phyloP scores from a whole-genome alignment of 192 early-diverging fungal genomes.

The Geosiphon pyriformis region DNA sequence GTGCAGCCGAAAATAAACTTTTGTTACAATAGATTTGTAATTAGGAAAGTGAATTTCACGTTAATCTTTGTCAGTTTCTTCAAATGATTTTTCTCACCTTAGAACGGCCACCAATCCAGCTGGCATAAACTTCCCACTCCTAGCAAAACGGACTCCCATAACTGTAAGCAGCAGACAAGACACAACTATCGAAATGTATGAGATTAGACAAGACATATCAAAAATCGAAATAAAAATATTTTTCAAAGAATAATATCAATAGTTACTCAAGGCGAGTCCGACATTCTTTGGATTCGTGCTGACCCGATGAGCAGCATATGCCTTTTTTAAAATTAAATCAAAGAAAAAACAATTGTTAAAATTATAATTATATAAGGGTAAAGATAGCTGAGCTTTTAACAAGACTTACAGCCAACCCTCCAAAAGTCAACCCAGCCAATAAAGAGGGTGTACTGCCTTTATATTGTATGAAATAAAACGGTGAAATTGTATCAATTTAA shows the following conservation, averaged over 20 bases:
- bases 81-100: constrained; percentile 25
- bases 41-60: neutral
- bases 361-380: neutral
- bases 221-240: neutral
- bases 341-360: neutral
- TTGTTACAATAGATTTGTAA: neutral
- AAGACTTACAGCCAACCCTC: constrained; percentile 15
- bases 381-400: neutral
- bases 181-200: constrained; percentile 21
- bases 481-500: constrained; percentile 7
- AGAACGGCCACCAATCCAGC: constrained; percentile 37
- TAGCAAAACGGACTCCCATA: constrained; percentile 38
- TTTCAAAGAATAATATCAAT: neutral
- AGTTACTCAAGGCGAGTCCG: constrained; percentile 31
- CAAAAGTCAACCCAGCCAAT: constrained; percentile 31
- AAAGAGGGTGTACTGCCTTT: constrained; percentile 29
- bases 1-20: constrained; percentile 17
- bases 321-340: neutral
- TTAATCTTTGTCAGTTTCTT: neutral
- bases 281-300: constrained; percentile 29
- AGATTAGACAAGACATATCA: neutral
- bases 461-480: neutral
- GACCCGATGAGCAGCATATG: constrained; percentile 27
- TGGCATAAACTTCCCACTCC: constrained; percentile 41
- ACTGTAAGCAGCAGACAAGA: constrained; percentile 26